Evolutionary conservation across 1,139 yeast species (phyloP).

Genomic region (Geotrichum reessii): DNA sequence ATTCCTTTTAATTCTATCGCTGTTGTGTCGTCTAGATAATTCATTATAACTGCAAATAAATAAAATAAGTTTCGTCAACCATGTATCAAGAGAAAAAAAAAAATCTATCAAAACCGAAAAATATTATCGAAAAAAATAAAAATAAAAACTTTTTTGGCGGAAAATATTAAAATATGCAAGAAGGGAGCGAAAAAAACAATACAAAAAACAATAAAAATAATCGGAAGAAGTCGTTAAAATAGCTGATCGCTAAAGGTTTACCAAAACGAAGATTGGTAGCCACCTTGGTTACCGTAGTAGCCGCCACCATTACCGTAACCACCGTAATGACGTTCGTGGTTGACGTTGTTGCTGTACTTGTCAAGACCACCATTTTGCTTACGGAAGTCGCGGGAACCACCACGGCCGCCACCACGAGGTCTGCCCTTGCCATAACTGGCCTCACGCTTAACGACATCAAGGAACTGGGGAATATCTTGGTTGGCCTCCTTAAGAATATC

Average conservation of each 20-base stretch:
- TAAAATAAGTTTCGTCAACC: slow-evolving; percentile 6
- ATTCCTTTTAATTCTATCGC: background rate
- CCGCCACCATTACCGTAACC: slow-evolving; percentile 33
- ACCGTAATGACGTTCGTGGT: slow-evolving; percentile 26
- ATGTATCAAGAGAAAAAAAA: slow-evolving; percentile 1
- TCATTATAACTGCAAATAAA: slow-evolving; percentile 4
- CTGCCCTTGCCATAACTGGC: slow-evolving; percentile 56
- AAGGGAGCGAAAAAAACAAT: slow-evolving; percentile 4
- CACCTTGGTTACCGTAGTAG: slow-evolving; percentile 20
- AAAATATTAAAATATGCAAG: slow-evolving; percentile 6
- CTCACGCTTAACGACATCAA: slow-evolving; percentile 77
- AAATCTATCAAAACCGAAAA: slow-evolving; percentile 11
- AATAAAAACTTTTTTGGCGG: slow-evolving; percentile 2
- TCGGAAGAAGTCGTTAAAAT: slow-evolving; percentile 1
- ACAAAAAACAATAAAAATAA: background rate
- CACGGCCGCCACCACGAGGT: slow-evolving; percentile 39
- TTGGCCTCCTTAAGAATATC: slow-evolving; percentile 91
- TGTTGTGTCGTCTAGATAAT: background rate
- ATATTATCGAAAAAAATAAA: slow-evolving; percentile 11
- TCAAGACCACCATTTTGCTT: slow-evolving; percentile 34
- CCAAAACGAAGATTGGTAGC: slow-evolving; percentile 18
- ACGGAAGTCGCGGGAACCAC: slow-evolving; percentile 36
- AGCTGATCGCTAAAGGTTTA: slow-evolving; percentile 10
- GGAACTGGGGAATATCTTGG: slow-evolving; percentile 92
- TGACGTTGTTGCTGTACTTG: slow-evolving; percentile 32